A percentile compares a stretch with the other conserved stretches of the same genome.
These are phyloP conservation scores for Viola pubescens DNA, from an alignment of 441 rosid genomes.

Conservation along the genomic window DNA sequence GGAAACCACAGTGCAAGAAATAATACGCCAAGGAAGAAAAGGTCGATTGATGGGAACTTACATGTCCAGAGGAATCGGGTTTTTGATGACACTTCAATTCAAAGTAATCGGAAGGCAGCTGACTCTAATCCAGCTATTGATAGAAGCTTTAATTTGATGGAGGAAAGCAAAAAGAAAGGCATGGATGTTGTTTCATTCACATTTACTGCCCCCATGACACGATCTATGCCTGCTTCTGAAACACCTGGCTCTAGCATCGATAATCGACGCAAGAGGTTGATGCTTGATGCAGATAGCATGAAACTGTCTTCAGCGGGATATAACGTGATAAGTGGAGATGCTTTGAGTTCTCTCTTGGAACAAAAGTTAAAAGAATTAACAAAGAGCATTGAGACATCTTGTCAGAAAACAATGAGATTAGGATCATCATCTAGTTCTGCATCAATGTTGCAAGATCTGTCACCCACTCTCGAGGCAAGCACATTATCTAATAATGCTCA, in stretches of 20 bases:
- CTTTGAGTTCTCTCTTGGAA: constrained; percentile 75
- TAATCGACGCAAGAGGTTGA: constrained; percentile 35
- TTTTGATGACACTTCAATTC: constrained; percentile 22
- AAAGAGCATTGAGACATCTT: constrained; percentile 49
- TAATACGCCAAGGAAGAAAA: constrained; percentile 50
- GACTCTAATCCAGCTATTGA: constrained; percentile 31
- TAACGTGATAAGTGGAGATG: constrained; percentile 70
- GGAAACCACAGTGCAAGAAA: constrained; percentile 28
- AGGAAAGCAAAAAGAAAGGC: constrained; percentile 68
- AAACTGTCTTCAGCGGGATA: constrained; percentile 53
- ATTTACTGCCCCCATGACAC: constrained; percentile 73
- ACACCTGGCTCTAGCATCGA: constrained; percentile 31
- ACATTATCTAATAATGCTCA: constrained; percentile 20
- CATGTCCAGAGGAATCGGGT: constrained; percentile 34
- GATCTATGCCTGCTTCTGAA: constrained; percentile 41
- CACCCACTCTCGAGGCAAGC: constrained; percentile 16
- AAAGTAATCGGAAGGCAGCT: constrained; percentile 26
- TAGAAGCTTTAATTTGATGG: constrained; percentile 41
- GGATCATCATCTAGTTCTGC: constrained; percentile 35
- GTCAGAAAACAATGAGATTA: constrained; percentile 31
- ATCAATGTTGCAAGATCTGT: constrained; percentile 22
- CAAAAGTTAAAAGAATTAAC: constrained; percentile 74
- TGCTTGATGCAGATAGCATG: constrained; percentile 37
- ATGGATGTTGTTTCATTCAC: constrained; percentile 92
- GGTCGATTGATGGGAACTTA: constrained; percentile 44